Evolutionary conservation across 495 filamentous ascomycete genomes (phyloP).

Genomic region (Hypoxylon fuscum): DNA sequence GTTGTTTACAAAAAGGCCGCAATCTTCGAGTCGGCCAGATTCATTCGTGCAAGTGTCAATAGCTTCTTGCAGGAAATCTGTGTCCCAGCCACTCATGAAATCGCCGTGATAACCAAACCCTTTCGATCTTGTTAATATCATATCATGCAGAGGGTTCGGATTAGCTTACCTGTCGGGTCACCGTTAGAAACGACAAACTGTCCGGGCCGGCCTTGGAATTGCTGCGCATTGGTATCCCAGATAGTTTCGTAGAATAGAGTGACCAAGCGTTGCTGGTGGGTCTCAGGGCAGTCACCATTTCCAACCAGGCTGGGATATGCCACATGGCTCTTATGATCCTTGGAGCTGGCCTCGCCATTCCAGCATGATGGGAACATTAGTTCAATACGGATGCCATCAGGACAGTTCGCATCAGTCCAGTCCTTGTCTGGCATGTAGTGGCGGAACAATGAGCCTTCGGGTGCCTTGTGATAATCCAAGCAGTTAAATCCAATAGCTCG

Average conservation of each 20-base stretch:
- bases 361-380: conserved; percentile 93
- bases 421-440: conserved; percentile 82
- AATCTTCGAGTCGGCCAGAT: conserved; percentile 62
- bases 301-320: conserved; percentile 80
- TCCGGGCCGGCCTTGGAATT: conserved; percentile 71
- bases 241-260: conserved; percentile 90
- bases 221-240: conserved; percentile 70
- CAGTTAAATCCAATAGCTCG: conserved; percentile 94
- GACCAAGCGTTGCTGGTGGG: conserved; percentile 73
- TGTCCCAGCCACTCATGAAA: conserved; percentile 85
- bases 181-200: conserved; percentile 84
- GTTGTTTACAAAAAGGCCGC: conserved; percentile 58
- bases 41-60: conserved; percentile 65
- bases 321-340: conserved; percentile 75
- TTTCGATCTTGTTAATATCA: conserved; percentile 37
- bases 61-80: conserved; percentile 65
- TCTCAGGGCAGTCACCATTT: conserved; percentile 78
- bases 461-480: conserved; percentile 70
- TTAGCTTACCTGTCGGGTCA: conserved; percentile 71
- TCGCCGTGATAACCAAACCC: conserved; percentile 87
- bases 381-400: conserved; percentile 80
- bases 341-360: conserved; percentile 74
- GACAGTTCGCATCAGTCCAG: conserved; percentile 78
- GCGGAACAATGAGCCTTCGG: conserved; percentile 79
- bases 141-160: background rate